Evolutionary conservation across 2,329 filamentous ascomycete species (phyloP), one percentile per base, ranked within the genome.

Genomic region (Colletotrichum spaethianum): DNA sequence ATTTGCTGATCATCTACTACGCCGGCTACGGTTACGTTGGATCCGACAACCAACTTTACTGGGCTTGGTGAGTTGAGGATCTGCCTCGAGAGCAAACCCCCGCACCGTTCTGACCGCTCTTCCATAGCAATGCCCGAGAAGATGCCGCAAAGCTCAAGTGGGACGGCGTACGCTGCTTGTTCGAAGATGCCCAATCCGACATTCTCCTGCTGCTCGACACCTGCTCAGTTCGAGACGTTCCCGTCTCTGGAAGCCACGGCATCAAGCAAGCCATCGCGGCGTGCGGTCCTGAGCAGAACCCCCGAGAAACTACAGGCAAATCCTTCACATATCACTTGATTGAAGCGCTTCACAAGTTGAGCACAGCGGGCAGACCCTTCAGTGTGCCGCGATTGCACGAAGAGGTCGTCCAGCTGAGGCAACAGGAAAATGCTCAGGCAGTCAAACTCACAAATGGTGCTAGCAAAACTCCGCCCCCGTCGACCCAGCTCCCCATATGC

Each of bases 1-100:
- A 92, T 76, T 84, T 92, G 28, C 80, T 92, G 73, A 89, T 92
- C 73, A 86, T 92, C 73, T 91, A 92, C 78, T 92, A 92, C 78
- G 88, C 88, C 74, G 90, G 90, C 38, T 84, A 91, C 77, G 89
- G 89, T 74, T 91, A 87, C 75, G 82, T 88, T 48, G 86, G 87
- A n/a, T 75, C 84, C 14, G 89, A 92, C 78, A 87, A 87, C 76
- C 89, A 92, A 79, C 82, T 92, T 33, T 92, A 91, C 79, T 92
- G 90, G 90, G 89, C 90, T 69, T 89, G 89, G 90, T 92, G 85
- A 83, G 90, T 86, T 50, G 64, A 48, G 28, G 40, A 57, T 38
- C 28, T 63, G 53, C 59, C 33, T 28, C 26, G n/a, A 40, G 26
- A 42, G 42, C 33, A 18, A 18, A 28, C 31, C 42, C 31, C 57